Conservation (phyloP, 1,284 basidiomycete genomes). For the Inonotus obliquus region DNA sequence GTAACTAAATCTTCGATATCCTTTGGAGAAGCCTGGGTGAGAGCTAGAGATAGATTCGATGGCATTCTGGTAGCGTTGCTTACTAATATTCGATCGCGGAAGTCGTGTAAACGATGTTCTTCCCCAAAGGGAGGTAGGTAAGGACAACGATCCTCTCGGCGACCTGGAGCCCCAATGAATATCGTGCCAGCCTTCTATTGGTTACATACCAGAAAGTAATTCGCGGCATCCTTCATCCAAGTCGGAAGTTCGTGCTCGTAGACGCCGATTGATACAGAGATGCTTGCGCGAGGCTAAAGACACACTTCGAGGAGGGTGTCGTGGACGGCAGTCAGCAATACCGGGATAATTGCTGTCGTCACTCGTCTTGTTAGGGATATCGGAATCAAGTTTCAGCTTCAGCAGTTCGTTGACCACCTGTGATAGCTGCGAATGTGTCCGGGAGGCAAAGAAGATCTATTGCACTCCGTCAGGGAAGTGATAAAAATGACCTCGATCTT, state of each 20-base stretch:
- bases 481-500: background rate
- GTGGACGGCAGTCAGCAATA: constrained; percentile 27
- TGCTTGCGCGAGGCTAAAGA: constrained; percentile 90
- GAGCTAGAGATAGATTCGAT: background rate
- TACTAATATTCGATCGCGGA: constrained; percentile 86
- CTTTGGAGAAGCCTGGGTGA: constrained; percentile 70
- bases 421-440: constrained; percentile 93
- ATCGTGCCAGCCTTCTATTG: background rate
- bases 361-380: background rate
- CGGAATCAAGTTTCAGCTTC: constrained; percentile 42
- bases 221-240: constrained; percentile 92
- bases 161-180: constrained; percentile 35
- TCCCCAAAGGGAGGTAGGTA: constrained; percentile 76
- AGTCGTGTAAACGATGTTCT: constrained; percentile 72
- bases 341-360: background rate
- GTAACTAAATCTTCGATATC: constrained; percentile 92
- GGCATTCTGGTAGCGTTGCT: constrained; percentile 24
- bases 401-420: constrained; percentile 87
- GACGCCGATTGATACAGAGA: constrained; percentile 86
- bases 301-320: constrained; percentile 52
- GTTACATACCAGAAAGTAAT: constrained; percentile 65
- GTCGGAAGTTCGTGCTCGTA: constrained; percentile 64
- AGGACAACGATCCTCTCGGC: constrained; percentile 61
- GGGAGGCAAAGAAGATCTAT: constrained; percentile 85
- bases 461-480: background rate